A percentile compares a stretch with the other conserved stretches of the same genome.
Evolutionary conservation across 1,284 basidiomycete genomes (phyloP).

Genomic region (Omphalotus olearius): DNA sequence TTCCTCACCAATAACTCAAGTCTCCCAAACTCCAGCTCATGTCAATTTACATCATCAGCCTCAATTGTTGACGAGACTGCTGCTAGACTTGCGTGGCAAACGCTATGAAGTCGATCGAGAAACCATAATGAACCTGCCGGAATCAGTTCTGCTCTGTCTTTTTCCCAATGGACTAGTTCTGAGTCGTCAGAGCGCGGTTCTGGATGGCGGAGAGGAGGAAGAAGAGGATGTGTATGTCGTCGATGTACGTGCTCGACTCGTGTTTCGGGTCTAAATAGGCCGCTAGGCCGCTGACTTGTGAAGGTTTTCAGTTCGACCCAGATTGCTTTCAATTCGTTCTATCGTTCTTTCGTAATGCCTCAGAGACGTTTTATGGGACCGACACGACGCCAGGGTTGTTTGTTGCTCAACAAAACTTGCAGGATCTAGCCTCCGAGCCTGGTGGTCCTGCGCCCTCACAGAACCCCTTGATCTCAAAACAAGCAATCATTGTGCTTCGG

Average conservation of each 20-base stretch:
- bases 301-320: constrained; percentile 81
- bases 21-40: constrained; percentile 70
- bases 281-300: constrained; percentile 9
- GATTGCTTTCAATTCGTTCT: constrained; percentile 94
- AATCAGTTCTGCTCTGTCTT: constrained; percentile 93
- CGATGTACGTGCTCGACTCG: constrained; percentile 64
- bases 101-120: constrained; percentile 96
- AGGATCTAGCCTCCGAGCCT: constrained; percentile 63
- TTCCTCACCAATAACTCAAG: constrained; percentile 83
- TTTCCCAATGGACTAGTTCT: constrained; percentile 98
- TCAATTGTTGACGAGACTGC: constrained; percentile 80
- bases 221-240: constrained; percentile 95
- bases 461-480: constrained; percentile 92
- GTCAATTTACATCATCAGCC: constrained; percentile 61
- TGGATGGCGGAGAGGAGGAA: constrained; percentile 79
- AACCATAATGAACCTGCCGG: constrained; percentile 97
- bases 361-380: constrained; percentile 91
- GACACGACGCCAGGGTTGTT: constrained; percentile 69
- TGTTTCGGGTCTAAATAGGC: neutral
- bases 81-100: constrained; percentile 88
- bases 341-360: constrained; percentile 85
- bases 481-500: constrained; percentile 96
- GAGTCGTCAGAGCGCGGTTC: constrained; percentile 75
- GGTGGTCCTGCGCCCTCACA: constrained; percentile 57
- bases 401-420: constrained; percentile 75